A percentile compares a stretch with the other conserved stretches of the same genome.
These are phyloP conservation scores for Vigna trinervia DNA, from an alignment of 306 rosid genomes.

Conservation along the genomic window DNA sequence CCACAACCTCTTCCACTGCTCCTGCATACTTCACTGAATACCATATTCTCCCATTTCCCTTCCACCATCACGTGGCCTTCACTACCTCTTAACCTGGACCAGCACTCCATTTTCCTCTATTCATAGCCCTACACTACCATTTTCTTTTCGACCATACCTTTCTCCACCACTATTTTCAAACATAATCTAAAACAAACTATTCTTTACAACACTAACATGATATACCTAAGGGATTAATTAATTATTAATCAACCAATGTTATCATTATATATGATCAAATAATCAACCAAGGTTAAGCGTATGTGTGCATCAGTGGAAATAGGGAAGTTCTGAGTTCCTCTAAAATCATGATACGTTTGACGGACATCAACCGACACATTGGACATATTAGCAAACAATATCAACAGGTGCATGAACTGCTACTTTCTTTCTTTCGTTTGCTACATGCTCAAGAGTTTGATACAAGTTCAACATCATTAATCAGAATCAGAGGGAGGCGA, in stretches of 20 bases:
- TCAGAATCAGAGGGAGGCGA: conserved; percentile 34
- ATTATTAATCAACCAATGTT: not conserved
- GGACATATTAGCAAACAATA: conserved; percentile 52
- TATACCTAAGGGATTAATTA: conserved; percentile 13
- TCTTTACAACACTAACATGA: conserved; percentile 4
- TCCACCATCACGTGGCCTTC: too few species aligned
- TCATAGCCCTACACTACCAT: conserved; percentile 22
- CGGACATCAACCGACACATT: conserved; percentile 59
- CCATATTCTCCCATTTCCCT: too few species aligned
- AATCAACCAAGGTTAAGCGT: conserved; percentile 46
- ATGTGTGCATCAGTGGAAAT: conserved; percentile 52
- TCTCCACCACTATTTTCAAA: conserved; percentile 42
- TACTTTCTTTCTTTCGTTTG: not conserved
- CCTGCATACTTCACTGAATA: conserved; percentile 44
- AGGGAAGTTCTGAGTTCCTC: conserved; percentile 41
- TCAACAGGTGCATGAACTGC: conserved; percentile 46
- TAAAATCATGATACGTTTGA: conserved; percentile 63
- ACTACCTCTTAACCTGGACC: conserved; percentile 24
- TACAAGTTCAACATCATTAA: conserved; percentile 32
- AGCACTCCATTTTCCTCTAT: conserved; percentile 41
- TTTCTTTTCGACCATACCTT: conserved; percentile 48
- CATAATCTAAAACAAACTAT: conserved; percentile 41
- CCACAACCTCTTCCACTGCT: conserved; percentile 42
- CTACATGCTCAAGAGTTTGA: conserved; percentile 14
- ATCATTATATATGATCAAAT: conserved; percentile 3